Conservation (phyloP, 768 basidiomycete species). For the Antrodiella citrinella region DNA sequence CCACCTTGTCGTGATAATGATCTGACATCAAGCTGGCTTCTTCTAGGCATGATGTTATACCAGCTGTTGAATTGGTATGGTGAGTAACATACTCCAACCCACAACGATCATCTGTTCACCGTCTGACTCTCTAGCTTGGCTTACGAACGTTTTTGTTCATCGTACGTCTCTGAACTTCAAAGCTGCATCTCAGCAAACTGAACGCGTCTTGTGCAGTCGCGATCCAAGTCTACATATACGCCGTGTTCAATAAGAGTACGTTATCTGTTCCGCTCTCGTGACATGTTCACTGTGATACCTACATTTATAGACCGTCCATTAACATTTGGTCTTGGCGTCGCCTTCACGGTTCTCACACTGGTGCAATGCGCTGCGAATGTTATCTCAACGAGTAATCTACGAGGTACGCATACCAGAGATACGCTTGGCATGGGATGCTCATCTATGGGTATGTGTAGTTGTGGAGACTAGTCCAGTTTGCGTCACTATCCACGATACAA, state of each 20-base stretch:
- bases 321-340: conserved; percentile 1
- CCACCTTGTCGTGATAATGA: not conserved
- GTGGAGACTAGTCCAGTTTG: conserved; percentile 6
- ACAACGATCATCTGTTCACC: too few species aligned
- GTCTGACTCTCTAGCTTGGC: conserved; percentile 6
- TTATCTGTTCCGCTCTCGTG: too few species aligned
- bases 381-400: conserved; percentile 1
- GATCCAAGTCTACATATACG: conserved; percentile 11
- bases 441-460: not conserved
- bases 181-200: not conserved
- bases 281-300: too few species aligned
- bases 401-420: conserved; percentile 3
- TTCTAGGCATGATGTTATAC: not conserved
- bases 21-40: not conserved
- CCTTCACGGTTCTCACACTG: conserved; percentile 4
- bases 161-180: conserved; percentile 1
- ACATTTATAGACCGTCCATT: conserved; percentile 5
- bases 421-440: too few species aligned
- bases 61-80: conserved; percentile 8
- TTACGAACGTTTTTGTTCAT: conserved; percentile 10
- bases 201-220: conserved; percentile 1
- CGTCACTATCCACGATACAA: not conserved
- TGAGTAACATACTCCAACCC: too few species aligned
- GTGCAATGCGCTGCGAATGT: conserved; percentile 2
- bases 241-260: conserved; percentile 9